These are phyloP conservation scores for Rhodosporidiobolus odoratus DNA, from an alignment of 768 basidiomycete genomes.

Conservation along the genomic window DNA sequence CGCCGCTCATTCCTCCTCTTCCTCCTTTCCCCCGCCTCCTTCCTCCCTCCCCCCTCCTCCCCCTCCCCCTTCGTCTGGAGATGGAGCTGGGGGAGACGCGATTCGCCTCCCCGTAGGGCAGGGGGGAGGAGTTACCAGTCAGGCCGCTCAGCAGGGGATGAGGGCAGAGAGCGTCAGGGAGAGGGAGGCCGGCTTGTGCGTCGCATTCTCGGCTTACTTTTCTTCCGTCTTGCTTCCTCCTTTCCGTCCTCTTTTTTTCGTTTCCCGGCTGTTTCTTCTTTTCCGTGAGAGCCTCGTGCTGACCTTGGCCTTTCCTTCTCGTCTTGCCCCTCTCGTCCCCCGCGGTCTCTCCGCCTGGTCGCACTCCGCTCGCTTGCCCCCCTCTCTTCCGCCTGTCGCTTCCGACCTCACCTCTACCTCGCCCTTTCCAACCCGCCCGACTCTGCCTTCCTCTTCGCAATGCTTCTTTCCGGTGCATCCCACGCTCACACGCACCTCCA, in stretches of 20 bases:
- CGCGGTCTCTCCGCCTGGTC: constrained; percentile 41
- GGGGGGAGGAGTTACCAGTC: constrained; percentile 48
- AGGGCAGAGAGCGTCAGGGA: constrained; percentile 6
- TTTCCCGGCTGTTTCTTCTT: background rate
- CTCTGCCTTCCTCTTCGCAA: background rate
- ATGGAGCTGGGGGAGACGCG: too few species aligned
- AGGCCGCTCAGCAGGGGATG: constrained; percentile 51
- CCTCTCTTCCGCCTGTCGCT: too few species aligned
- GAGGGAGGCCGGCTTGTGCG: constrained; percentile 10
- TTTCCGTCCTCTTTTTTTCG: background rate
- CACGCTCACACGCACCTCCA: background rate
- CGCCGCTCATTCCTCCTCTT: constrained; percentile 41
- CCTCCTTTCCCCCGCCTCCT: background rate
- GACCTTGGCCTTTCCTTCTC: background rate
- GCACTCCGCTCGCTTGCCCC: too few species aligned
- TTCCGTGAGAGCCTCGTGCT: too few species aligned
- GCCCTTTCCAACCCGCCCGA: background rate
- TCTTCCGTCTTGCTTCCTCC: background rate
- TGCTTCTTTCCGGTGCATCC: too few species aligned
- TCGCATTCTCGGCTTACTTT: background rate
- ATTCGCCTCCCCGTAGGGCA: constrained; percentile 42
- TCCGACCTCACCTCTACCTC: too few species aligned
- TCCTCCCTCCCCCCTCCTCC: background rate
- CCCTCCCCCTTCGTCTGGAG: constrained; percentile 41
- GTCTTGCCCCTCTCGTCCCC: constrained; percentile 51